Evolutionary conservation across 2,329 filamentous ascomycete genomes (phyloP).

Genomic region (Cladosporium sp.): DNA sequence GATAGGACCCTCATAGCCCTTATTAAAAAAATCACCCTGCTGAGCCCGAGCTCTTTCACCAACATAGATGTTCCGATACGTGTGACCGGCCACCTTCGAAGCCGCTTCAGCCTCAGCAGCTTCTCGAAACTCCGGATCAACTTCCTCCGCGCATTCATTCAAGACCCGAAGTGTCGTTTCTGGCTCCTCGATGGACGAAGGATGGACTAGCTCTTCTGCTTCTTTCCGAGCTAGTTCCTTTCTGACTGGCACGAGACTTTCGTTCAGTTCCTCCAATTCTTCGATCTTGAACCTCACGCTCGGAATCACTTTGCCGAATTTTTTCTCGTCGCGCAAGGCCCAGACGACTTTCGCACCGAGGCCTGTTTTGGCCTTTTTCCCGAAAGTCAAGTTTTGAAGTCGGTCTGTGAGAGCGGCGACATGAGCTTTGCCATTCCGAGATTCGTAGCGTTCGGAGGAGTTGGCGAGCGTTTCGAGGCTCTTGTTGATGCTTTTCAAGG

Average conservation of each 20-base stretch:
- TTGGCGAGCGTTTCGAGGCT: slow-evolving; percentile 8
- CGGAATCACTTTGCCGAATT: background rate
- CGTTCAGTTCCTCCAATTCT: background rate
- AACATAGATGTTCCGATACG: background rate
- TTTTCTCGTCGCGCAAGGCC: slow-evolving; percentile 15
- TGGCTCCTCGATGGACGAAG: background rate
- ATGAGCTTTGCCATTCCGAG: background rate
- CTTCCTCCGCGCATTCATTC: background rate
- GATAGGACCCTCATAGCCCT: background rate
- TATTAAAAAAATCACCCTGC: background rate
- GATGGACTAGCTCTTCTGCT: background rate
- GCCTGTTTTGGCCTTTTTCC: background rate
- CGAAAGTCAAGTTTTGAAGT: background rate
- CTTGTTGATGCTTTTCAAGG: slow-evolving; percentile 11
- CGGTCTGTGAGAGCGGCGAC: background rate
- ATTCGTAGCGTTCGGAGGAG: background rate
- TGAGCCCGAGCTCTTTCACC: background rate
- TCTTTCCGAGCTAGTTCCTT: background rate
- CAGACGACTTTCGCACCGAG: slow-evolving; percentile 7
- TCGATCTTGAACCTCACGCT: background rate
- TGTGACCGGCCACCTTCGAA: background rate
- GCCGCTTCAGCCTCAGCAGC: no score
- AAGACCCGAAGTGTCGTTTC: background rate
- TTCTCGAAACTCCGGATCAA: background rate
- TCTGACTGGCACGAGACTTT: background rate